phyloP scores from a whole-genome alignment of 2,329 filamentous ascomycete genomes.

The Pseudogymnoascus sp. region DNA sequence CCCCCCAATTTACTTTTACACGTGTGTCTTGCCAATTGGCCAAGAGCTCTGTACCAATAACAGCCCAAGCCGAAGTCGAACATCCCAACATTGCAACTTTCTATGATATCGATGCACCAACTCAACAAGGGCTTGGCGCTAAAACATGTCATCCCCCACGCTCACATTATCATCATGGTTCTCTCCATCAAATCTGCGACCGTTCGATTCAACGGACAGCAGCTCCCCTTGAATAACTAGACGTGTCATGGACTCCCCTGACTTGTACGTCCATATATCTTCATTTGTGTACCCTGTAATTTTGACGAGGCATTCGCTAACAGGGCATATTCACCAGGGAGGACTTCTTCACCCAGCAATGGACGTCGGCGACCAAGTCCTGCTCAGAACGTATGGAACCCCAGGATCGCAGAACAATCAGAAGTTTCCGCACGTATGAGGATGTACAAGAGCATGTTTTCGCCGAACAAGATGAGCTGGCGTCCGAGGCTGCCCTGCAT shows the following conservation, averaged over 20 bases:
- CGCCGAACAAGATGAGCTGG: neutral
- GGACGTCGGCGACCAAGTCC: neutral
- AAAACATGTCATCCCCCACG: neutral
- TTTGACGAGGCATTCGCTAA: neutral
- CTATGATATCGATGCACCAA: neutral
- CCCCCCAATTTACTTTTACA: neutral
- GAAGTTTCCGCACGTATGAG: neutral
- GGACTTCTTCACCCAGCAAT: neutral
- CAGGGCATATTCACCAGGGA: neutral
- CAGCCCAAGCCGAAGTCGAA: neutral
- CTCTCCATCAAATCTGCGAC: neutral
- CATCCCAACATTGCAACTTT: neutral
- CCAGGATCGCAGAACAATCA: neutral
- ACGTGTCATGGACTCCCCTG: neutral
- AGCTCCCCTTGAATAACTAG: neutral
- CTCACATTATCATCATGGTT: neutral
- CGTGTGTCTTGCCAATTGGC: neutral
- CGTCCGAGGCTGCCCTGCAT: neutral
- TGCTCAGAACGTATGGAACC: neutral
- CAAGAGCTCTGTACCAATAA: neutral
- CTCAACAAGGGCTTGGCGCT: neutral
- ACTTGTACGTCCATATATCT: neutral
- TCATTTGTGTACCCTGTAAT: neutral
- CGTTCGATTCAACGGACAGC: neutral
- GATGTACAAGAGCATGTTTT: neutral